A percentile compares a stretch with the other conserved stretches of the same genome.
Evolutionary conservation across 257 asterid species (phyloP).

Genomic region (Solanum neorickii): DNA sequence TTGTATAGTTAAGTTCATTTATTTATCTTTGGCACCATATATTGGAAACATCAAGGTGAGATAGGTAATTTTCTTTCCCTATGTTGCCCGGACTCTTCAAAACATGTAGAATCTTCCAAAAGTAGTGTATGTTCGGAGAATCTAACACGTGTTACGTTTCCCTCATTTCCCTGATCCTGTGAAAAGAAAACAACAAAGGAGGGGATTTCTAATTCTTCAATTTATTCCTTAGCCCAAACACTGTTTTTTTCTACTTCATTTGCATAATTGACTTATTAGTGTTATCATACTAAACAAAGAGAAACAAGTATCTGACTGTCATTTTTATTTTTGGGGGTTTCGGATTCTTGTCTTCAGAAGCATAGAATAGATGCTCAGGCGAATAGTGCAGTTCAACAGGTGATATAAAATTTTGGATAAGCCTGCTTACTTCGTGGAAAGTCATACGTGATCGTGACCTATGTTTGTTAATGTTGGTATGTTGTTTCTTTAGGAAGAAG

Average conservation of each 20-base stretch:
- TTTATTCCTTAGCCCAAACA: neutral
- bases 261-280: neutral
- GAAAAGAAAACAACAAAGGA: neutral
- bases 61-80: neutral
- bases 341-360: constrained; percentile 38
- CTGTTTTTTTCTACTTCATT: neutral
- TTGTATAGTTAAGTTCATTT: neutral
- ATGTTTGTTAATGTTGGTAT: neutral
- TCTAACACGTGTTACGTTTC: neutral
- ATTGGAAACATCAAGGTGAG: neutral
- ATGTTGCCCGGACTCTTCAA: neutral
- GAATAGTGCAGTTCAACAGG: constrained; percentile 60
- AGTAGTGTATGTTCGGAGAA: neutral
- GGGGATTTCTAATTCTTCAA: neutral
- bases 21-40: neutral
- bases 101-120: neutral
- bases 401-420: constrained; percentile 6
- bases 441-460: neutral
- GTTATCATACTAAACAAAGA: neutral
- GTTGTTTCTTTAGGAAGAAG: constrained; percentile 40
- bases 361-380: constrained; percentile 53
- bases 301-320: neutral
- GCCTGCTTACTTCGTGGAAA: neutral
- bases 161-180: neutral
- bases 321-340: neutral